Conservation (phyloP, 2,329 filamentous ascomycete species). For the Cytospora chrysosperma region DNA sequence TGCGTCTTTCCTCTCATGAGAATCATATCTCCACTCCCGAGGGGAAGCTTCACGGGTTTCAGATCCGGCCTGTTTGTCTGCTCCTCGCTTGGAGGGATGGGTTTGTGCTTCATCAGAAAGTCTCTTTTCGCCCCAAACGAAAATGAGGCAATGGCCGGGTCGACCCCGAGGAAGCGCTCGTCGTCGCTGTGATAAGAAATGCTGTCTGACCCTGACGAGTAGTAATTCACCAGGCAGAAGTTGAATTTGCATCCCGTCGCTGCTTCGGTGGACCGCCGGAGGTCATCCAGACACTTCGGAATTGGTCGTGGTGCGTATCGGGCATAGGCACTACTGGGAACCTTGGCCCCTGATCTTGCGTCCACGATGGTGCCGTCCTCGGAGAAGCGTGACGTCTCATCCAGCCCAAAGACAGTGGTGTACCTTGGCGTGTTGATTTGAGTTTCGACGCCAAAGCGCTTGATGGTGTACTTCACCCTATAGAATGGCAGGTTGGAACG, state of each 20-base stretch:
- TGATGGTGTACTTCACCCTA: conserved; percentile 71
- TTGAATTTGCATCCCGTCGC: conserved; percentile 70
- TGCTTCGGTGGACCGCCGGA: conserved; percentile 63
- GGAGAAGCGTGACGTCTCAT: conserved; percentile 62
- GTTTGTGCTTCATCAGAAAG: conserved; percentile 79
- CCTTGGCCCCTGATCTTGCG: conserved; percentile 40
- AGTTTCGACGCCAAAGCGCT: conserved; percentile 61
- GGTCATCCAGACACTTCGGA: conserved; percentile 64
- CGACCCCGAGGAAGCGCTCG: conserved; percentile 68
- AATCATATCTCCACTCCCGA: conserved; percentile 74
- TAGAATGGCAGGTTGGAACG: conserved; percentile 73
- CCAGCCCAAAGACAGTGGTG: conserved; percentile 58
- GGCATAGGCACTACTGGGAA: conserved; percentile 52
- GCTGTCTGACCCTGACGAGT: conserved; percentile 72
- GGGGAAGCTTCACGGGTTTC: conserved; percentile 48
- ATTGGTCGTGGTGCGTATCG: conserved; percentile 65
- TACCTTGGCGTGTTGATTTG: conserved; percentile 57
- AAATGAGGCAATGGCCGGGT: conserved; percentile 73
- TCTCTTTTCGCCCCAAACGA: conserved; percentile 71
- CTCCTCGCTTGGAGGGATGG: conserved; percentile 39
- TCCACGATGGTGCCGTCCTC: conserved; percentile 44
- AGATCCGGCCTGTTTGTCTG: conserved; percentile 31
- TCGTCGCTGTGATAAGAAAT: conserved; percentile 81
- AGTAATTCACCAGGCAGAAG: conserved; percentile 81
- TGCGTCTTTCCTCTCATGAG: conserved; percentile 77